Evolutionary conservation across 73 alveolate genomes (phyloP), one percentile per base, ranked within the genome.

Genomic region (Effrenium voratum): DNA sequence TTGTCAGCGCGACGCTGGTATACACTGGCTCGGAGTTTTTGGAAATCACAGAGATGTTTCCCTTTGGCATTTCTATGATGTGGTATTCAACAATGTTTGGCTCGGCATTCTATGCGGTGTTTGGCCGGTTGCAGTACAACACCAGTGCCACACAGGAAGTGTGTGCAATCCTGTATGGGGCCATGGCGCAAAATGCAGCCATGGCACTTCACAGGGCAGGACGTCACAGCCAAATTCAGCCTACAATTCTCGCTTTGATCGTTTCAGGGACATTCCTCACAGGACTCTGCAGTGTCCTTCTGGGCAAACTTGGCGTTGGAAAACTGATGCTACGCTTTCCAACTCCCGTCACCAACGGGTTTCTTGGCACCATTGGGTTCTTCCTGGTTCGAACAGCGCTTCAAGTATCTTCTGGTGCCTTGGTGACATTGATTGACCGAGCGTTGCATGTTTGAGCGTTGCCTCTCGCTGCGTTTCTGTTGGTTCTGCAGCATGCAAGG

Each of bases 31-130:
- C 90, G 22, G 43, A 41, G 34, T 60, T 70, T 32, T 52, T 60
- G 12, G 91, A 92, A 28, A 79, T 92, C 30, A 52, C 91, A 22
- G 92, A 92, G 41, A 92, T 92, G 98, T 92, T 92, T 47, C 88
- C 98, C 12, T 92, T 92, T 63, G 98, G 98, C 46, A 92, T 92
- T 26, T 72, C 90, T 34, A 92, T 92, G 98, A 92, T 92, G 98
- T 92, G 98, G 98, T 92, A 92, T 41, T 92, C 98, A 13, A 92
- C 98, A 10, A 92, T 92, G 98, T 91, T 66, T 0, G 98, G 98
- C 8, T 92, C 98, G 34, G 92, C 91, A 41, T 92, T 92, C 81
- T 92, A 92, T 52, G 98, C 98, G 24, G 66, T 73, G 47, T 92
- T 92, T 28, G 98, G 98, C 4, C 81, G 98, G 40, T 50, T 92